Conservation (phyloP, 192 early-diverging fungal genomes). For the Neocallimastix lanati region DNA sequence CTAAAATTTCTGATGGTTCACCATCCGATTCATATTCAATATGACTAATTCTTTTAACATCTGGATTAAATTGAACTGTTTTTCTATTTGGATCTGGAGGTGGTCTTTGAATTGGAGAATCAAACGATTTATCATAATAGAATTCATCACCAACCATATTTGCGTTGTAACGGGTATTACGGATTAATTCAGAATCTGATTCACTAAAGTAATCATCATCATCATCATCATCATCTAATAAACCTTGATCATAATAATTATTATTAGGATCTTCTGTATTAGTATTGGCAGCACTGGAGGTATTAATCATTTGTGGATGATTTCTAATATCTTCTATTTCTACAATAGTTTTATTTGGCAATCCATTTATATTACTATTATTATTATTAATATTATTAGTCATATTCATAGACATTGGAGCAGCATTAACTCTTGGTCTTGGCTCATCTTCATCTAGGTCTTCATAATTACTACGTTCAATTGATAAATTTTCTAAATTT, state of each 20-base stretch:
- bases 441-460: neutral
- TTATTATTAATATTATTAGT: too few species aligned
- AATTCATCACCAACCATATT: neutral
- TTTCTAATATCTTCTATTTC: neutral
- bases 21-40: neutral
- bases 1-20: neutral
- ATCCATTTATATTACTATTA: neutral
- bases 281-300: too few species aligned
- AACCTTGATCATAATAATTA: neutral
- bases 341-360: neutral
- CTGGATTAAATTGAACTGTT: neutral
- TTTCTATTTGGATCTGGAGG: neutral
- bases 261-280: too few species aligned
- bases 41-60: neutral
- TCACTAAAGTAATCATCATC: neutral
- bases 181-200: neutral
- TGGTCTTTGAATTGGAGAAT: neutral
- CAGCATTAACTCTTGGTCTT: neutral
- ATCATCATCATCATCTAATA: neutral
- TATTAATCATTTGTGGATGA: neutral
- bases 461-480: neutral
- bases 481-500: neutral
- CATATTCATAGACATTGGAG: neutral
- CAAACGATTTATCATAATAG: neutral
- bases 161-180: neutral